Base-by-base conservation (phyloP, 257 asterid genomes). In the Fraxinus quadrangulata region DNA sequence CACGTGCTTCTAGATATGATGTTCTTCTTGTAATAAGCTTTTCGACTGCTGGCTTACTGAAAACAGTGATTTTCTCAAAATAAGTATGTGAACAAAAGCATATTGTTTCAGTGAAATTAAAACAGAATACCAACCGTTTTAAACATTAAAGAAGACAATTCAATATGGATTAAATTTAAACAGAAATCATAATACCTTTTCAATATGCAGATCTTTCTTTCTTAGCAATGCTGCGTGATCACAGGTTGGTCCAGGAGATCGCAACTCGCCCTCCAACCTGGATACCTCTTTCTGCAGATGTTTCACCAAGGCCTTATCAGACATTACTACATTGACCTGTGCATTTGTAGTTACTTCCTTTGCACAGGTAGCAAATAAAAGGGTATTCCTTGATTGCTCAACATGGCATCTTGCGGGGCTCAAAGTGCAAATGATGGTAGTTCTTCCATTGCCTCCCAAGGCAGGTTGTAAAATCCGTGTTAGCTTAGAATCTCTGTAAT, bases 401-500 rank as follows among this genome's bases (percentile, higher is more conserved):
- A 63, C 69, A 13, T 63, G 69, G 69, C 69, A 63, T 26, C 69
- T 63, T 26, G 69, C 69, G 19, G 97, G 56, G 56, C 56, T 47
- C 56, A 47, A 47, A 3, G 6, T 47, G n/a, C n/a, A 47, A 47
- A 47, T 14, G 56, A 47, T 47, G 56, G 56, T 14, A 14, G 56
- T 47, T 47, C 56, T 47, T 47, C n/a, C 56, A 47, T 47, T 47
- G 56, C 56, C 56, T 13, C 56, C 56, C n/a, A 47, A 14, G 56
- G 56, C 56, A 14, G 56, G 19, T 14, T 13, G 56, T 14, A 47
- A 14, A 13, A 47, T 47, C n/a, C 56, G n/a, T 47, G 56, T 47
- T 47, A 47, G 56, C n/a, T 47, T 13, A 14, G 56, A 47, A 4
- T 47, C 56, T 47, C 56, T 47, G n/a, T 47, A 47, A 47, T 47